phyloP scores from a whole-genome alignment of 2,329 filamentous ascomycete genomes.

The Fusarium sp. region DNA sequence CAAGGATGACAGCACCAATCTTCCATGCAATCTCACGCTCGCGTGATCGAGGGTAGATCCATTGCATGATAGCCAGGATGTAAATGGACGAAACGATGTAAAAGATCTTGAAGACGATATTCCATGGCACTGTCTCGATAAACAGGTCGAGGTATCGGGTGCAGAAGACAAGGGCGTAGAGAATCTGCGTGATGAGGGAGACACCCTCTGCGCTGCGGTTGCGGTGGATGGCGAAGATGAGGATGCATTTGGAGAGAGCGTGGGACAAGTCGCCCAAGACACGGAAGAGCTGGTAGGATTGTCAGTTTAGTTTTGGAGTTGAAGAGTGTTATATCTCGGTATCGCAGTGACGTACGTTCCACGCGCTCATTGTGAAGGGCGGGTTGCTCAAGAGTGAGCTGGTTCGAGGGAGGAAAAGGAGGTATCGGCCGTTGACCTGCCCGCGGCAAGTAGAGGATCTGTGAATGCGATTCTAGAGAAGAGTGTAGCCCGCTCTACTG shows the following conservation, averaged over 20 bases:
- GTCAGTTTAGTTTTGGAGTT: conserved; percentile 30
- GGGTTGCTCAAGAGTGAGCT: conserved; percentile 39
- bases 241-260: conserved; percentile 87
- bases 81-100: conserved; percentile 89
- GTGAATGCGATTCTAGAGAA: background rate
- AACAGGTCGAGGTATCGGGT: conserved; percentile 91
- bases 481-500: background rate
- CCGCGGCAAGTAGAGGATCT: background rate
- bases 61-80: conserved; percentile 89
- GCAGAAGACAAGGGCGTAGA: conserved; percentile 89
- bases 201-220: conserved; percentile 93
- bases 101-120: conserved; percentile 88
- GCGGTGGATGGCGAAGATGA: conserved; percentile 90
- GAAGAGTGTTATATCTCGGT: conserved; percentile 1
- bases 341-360: conserved; percentile 55
- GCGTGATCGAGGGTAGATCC: conserved; percentile 86
- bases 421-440: conserved; percentile 34
- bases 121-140: conserved; percentile 71
- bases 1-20: conserved; percentile 79
- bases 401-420: conserved; percentile 13
- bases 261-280: conserved; percentile 89
- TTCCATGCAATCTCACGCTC: conserved; percentile 97
- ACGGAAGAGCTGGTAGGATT: conserved; percentile 72
- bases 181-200: conserved; percentile 89
- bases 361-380: conserved; percentile 56